phyloP scores from a whole-genome alignment of 129 eudicot genomes.

The Chrysanthemum makinoi region DNA sequence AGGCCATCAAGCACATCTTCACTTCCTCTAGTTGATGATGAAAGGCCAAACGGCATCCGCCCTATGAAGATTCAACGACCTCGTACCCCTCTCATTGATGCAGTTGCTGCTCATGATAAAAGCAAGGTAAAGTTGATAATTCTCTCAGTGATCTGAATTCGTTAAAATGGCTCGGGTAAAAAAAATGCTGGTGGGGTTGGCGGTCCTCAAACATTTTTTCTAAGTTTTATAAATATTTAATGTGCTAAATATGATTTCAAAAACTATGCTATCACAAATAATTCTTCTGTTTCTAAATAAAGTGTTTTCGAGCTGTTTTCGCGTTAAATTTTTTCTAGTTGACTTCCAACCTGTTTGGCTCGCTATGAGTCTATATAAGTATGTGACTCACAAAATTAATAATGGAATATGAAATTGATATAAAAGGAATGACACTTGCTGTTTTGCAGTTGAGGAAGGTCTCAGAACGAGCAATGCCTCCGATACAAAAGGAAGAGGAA shows the following conservation, averaged over 20 bases:
- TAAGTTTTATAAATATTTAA: no score
- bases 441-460: conserved; percentile 77
- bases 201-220: no score
- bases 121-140: conserved; percentile 56
- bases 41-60: conserved; percentile 40
- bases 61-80: conserved; percentile 63
- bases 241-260: no score
- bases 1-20: conserved; percentile 33
- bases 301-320: no score
- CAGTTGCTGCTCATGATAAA: conserved; percentile 78
- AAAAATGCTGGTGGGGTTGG: no score
- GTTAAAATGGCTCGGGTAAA: background rate
- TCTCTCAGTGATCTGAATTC: background rate
- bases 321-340: no score
- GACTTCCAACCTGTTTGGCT: no score
- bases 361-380: background rate
- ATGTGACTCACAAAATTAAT: background rate
- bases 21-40: conserved; percentile 38
- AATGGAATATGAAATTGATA: background rate
- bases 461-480: conserved; percentile 50
- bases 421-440: background rate
- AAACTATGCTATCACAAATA: no score
- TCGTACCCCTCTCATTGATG: conserved; percentile 78
- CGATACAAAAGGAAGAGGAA: conserved; percentile 61
- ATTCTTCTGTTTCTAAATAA: no score